phyloP scores from a whole-genome alignment of 1,284 basidiomycete genomes.

The Tilletia indica region DNA sequence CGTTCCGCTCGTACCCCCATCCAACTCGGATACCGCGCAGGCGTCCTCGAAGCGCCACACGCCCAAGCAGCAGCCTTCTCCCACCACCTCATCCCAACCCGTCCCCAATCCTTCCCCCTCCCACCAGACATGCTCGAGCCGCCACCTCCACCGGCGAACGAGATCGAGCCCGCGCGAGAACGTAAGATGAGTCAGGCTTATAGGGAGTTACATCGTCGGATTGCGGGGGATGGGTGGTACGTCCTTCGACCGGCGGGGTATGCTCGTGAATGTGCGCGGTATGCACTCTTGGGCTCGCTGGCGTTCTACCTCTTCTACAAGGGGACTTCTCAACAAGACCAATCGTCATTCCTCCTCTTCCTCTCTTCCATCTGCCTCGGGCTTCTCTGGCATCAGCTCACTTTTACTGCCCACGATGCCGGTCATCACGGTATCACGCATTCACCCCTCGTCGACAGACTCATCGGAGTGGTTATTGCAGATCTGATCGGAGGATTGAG shows the following conservation, averaged over 20 bases:
- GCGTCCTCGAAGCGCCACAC: slow-evolving; percentile 16
- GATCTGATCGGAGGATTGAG: slow-evolving; percentile 88
- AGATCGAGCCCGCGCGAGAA: slow-evolving; percentile 65
- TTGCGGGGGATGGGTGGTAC: slow-evolving; percentile 81
- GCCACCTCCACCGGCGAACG: slow-evolving; percentile 53
- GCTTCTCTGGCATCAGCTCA: slow-evolving; percentile 88
- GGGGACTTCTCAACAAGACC: neutral
- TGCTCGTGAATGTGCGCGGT: slow-evolving; percentile 79
- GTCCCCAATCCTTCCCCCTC: slow-evolving; percentile 42
- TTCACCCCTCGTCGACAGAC: slow-evolving; percentile 75
- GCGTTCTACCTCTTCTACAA: slow-evolving; percentile 64
- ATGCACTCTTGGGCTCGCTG: slow-evolving; percentile 65
- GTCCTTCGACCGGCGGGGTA: slow-evolving; percentile 82
- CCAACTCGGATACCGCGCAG: slow-evolving; percentile 14
- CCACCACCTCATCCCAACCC: neutral
- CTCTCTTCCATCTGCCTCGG: slow-evolving; percentile 77
- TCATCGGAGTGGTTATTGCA: slow-evolving; percentile 77
- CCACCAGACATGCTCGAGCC: slow-evolving; percentile 54
- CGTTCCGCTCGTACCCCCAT: slow-evolving; percentile 75
- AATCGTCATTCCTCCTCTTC: slow-evolving; percentile 59
- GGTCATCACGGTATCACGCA: slow-evolving; percentile 93
- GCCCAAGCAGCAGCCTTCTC: slow-evolving; percentile 13
- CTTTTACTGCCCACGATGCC: slow-evolving; percentile 88
- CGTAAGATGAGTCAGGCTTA: slow-evolving; percentile 74
- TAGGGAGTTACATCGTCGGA: slow-evolving; percentile 71